These are phyloP conservation scores for Salmacisia buchloeana DNA, from an alignment of 1,284 basidiomycete genomes.

Conservation along the genomic window DNA sequence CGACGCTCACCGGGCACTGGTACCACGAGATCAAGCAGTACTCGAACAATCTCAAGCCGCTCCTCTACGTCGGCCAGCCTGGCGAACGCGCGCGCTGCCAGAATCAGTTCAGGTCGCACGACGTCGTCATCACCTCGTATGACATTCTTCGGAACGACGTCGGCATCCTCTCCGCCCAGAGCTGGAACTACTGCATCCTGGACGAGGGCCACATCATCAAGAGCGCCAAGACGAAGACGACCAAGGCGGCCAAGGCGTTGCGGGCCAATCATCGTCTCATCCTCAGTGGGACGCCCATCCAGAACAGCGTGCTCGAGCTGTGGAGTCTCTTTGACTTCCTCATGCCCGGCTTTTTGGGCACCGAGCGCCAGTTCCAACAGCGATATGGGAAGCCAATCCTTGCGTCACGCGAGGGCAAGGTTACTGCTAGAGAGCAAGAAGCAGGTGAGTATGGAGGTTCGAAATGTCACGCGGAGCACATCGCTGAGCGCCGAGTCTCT, in stretches of 20 bases:
- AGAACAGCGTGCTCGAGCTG: constrained; percentile 96
- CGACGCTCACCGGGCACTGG: constrained; percentile 95
- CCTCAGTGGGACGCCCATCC: constrained; percentile 94
- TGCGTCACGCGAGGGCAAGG: constrained; percentile 88
- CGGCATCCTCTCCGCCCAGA: constrained; percentile 63
- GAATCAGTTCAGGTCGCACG: constrained; percentile 51
- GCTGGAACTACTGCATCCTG: constrained; percentile 93
- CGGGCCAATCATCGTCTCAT: constrained; percentile 87
- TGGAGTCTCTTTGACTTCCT: constrained; percentile 99
- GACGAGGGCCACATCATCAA: constrained; percentile 99
- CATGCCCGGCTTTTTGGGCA: constrained; percentile 98
- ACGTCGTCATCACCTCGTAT: constrained; percentile 93
- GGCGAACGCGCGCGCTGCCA: constrained; percentile 65
- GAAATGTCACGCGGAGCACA: not conserved
- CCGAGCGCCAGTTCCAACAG: constrained; percentile 90
- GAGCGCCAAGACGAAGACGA: constrained; percentile 95
- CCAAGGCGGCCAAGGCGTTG: constrained; percentile 88
- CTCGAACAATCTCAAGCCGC: constrained; percentile 72
- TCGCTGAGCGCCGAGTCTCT: constrained; percentile 53
- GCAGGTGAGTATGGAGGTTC: constrained; percentile 53
- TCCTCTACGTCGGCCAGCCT: constrained; percentile 87
- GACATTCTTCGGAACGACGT: constrained; percentile 97
- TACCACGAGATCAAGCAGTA: constrained; percentile 96
- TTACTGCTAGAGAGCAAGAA: constrained; percentile 78
- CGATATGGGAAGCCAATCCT: constrained; percentile 93